These are phyloP conservation scores for Aegilops longissima DNA, from an alignment of 176 grass and related monocot species.

Conservation along the genomic window DNA sequence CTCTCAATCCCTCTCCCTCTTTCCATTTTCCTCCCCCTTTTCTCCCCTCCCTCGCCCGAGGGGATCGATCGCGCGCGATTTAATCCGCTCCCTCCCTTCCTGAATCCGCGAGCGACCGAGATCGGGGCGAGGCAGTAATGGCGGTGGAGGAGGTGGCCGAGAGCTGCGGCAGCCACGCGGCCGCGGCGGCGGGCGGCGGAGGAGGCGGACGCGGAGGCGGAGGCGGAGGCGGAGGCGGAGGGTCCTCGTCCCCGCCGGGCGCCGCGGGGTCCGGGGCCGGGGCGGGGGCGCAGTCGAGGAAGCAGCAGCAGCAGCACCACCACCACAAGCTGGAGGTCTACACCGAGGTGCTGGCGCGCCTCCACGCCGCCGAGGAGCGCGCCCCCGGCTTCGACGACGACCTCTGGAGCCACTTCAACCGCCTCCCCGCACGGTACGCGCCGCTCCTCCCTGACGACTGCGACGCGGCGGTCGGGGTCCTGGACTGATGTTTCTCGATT, in stretches of 20 bases:
- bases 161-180: slow-evolving; percentile 65
- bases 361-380: slow-evolving; percentile 38
- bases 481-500: neutral
- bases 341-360: slow-evolving; percentile 55
- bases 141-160: slow-evolving; percentile 63
- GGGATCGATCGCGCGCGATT: neutral
- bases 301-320: slow-evolving; percentile 61
- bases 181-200: neutral
- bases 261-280: neutral
- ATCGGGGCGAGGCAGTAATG: slow-evolving; percentile 22
- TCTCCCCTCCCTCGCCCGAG: too few relatives aligned
- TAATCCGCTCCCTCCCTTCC: neutral
- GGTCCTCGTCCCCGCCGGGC: neutral
- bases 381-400: slow-evolving; percentile 58
- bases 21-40: neutral
- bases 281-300: slow-evolving; percentile 25
- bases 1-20: neutral
- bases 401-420: slow-evolving; percentile 80
- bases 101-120: slow-evolving; percentile 13
- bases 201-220: neutral
- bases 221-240: neutral
- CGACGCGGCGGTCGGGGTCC: too few relatives aligned
- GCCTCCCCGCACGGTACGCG: slow-evolving; percentile 59
- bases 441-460: too few relatives aligned
- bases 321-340: slow-evolving; percentile 65